Conservation (phyloP, 1,139 yeast genomes). For the Saccharomycopsis phalli region DNA sequence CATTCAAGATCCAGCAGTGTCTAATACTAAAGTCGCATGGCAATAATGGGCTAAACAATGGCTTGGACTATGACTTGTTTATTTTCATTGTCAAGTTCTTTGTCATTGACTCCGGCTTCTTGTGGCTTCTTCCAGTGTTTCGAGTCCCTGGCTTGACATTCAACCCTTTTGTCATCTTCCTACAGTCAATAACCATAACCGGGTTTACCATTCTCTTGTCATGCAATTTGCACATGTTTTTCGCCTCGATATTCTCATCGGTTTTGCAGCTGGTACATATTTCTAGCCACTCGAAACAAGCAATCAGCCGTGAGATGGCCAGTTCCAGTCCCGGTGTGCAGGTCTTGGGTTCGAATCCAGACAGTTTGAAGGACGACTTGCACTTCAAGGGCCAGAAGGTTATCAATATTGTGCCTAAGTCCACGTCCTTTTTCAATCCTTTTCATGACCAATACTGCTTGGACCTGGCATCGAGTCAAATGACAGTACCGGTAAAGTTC, state of each 20-base stretch:
- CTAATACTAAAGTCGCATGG: conserved; percentile 29
- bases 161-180: conserved; percentile 40
- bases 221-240: conserved; percentile 29
- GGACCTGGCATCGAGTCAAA: conserved; percentile 28
- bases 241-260: conserved; percentile 24
- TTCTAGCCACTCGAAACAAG: not conserved
- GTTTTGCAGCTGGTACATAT: conserved; percentile 25
- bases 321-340: conserved; percentile 21
- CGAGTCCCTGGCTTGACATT: conserved; percentile 68
- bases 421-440: conserved; percentile 80
- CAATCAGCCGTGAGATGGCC: not conserved
- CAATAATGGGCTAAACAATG: conserved; percentile 26
- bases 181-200: conserved; percentile 34
- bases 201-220: conserved; percentile 36
- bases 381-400: conserved; percentile 83
- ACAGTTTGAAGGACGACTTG: conserved; percentile 45
- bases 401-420: conserved; percentile 84
- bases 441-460: conserved; percentile 58
- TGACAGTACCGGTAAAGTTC: conserved; percentile 63
- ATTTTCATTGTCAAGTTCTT: conserved; percentile 63
- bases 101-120: conserved; percentile 58
- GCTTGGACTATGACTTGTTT: conserved; percentile 39
- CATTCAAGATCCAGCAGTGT: conserved; percentile 74
- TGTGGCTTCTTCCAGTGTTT: conserved; percentile 63
- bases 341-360: conserved; percentile 28